Base-by-base conservation (phyloP, 2,329 filamentous ascomycete genomes). In the Microcyclospora tardicrescens region DNA sequence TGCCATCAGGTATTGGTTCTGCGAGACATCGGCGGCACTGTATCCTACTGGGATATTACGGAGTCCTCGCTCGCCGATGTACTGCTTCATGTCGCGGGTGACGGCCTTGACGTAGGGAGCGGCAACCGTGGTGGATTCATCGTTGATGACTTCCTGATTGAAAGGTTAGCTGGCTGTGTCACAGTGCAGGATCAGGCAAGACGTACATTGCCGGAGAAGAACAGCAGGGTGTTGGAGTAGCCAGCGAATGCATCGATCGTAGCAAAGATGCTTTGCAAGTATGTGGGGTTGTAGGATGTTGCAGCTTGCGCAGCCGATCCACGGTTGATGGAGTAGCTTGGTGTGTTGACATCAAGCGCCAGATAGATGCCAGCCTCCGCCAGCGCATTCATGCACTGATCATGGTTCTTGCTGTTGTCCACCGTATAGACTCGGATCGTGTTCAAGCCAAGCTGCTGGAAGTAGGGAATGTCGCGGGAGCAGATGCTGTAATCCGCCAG, bases 361-460 rank as follows among this genome's bases (percentile, higher is more conserved):
- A 93, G 74, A 68, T 93, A 94, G 68, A 94, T 94, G 51, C 83
- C 83, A 43, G 84, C 85, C 52, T 82, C 81, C 34, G 76, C 78
- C 43, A 93, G 72, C 28, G 73, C 71, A 43, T 72, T 67, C 86
- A 94, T 94, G 69, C 86, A 94, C 45, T 77, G 71, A 52, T 86
- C 78, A 64, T 94, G 86, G 60, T 79, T 65, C 53, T 69, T 65
- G 38, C 77, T 77, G 72, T 93, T 93, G 68, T 94, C 86, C 49
- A 91, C 77, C n/a, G 81, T 84, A 71, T 94, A 94, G 43, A 93
- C 81, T 61, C 86, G 85, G 58, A 94, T 72, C 15, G 84, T 85
- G 71, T 94, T 94, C 63, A 93, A 66, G 37, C 85, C 84, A 31
- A 94, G 71, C 47, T 84, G 73, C 67, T 83, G 74, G 75, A 93